Base-by-base conservation (phyloP, 495 filamentous ascomycete species). In the Penicillium atrosanguineum region DNA sequence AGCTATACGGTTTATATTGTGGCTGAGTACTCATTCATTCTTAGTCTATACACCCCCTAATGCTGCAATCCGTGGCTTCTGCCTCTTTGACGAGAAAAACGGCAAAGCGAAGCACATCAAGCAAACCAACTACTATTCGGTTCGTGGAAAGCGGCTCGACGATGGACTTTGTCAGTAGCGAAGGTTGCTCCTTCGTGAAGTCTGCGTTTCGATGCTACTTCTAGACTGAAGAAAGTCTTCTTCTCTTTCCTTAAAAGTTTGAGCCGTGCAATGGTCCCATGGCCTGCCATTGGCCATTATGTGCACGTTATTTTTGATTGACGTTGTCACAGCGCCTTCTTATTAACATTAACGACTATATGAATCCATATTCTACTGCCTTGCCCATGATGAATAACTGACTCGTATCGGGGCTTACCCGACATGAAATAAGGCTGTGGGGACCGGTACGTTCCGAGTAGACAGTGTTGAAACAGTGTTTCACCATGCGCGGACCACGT, bases 11-110 rank as follows among this genome's bases (percentile, higher is more conserved):
- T 34, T 15, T 34, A 34, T 14, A 14, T 34, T 34, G 11, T 34
- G 31, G 31, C 31, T 34, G 9, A 16, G 43, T 29, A 15, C 48
- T 55, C 23, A 62, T 48, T 46, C 18, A 6, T 31, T 7, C 18
- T 11, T 56, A 90, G 87, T 96, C 41, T 96, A 96, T 63, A 95
- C 91, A 1, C 92, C 92, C 40, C 91, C 92, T 6, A 93, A 95
- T 61, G 90, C 91, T 4, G 87, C 87, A 14, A 82, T 73, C 37
- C 74, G 83, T 51, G 90, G 90, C 2, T 91, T 87, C 63, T 75
- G 84, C 53, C 79, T 89, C 60, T 95, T 87, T 69, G 79, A 89
- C 62, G 76, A 79, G 36, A 70, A 77, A 46, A 94, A 89, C 2
- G 88, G 91, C 9, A 83, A 86, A 69, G 81, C 83, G 49, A 84